A percentile compares a stretch with the other conserved stretches of the same genome.
phyloP scores from a whole-genome alignment of 176 grass and related monocot genomes.

The Themeda triandra region DNA sequence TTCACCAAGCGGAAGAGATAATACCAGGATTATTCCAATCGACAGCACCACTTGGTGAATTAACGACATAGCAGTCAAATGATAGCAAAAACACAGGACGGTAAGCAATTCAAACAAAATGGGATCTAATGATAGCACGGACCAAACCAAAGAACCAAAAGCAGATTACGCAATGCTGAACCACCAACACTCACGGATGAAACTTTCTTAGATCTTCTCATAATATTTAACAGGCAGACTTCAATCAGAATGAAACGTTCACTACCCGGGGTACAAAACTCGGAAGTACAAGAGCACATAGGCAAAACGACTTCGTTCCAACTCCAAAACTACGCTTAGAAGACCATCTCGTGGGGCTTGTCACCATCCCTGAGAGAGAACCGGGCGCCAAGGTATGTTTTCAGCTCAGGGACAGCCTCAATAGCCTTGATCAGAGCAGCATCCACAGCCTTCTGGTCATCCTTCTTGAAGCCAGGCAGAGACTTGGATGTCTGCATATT shows the following conservation, averaged over 20 bases:
- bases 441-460: conserved; percentile 87
- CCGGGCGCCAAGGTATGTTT: conserved; percentile 61
- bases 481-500: conserved; percentile 46
- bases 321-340: conserved; percentile 43
- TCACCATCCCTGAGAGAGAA: conserved; percentile 87
- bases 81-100: not conserved
- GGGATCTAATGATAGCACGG: not conserved
- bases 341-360: conserved; percentile 90
- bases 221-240: conserved; percentile 37
- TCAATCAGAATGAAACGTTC: conserved; percentile 18
- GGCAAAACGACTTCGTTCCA: conserved; percentile 27
- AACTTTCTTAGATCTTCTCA: conserved; percentile 30
- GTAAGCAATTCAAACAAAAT: not conserved
- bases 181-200: not conserved
- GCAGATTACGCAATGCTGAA: not conserved
- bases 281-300: conserved; percentile 28
- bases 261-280: conserved; percentile 34
- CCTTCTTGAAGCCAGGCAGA: conserved; percentile 72
- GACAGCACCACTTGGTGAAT: no score
- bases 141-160: not conserved
- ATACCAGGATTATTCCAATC: no score
- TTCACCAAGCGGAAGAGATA: no score
- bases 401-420: conserved; percentile 74
- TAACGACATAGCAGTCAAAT: not conserved
- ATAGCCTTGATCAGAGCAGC: conserved; percentile 66